These are phyloP conservation scores for Fallopia convolvulus DNA, from an alignment of 148 eudicot genomes.

Conservation along the genomic window DNA sequence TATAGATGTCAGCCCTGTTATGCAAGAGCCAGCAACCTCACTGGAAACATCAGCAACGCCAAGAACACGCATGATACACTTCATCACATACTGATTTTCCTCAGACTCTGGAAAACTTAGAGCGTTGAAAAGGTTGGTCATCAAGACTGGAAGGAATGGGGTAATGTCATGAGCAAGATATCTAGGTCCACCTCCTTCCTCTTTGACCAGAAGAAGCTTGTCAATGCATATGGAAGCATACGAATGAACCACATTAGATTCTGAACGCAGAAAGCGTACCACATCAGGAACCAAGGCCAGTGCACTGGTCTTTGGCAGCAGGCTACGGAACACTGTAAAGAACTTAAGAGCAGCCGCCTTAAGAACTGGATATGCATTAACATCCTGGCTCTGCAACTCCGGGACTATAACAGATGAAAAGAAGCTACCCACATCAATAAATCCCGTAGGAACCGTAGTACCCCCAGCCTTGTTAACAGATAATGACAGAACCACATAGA, in stretches of 20 bases:
- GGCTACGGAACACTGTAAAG: slow-evolving; percentile 73
- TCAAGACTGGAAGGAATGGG: slow-evolving; percentile 48
- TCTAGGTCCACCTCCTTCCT: slow-evolving; percentile 63
- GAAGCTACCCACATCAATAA: slow-evolving; percentile 74
- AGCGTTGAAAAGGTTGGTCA: slow-evolving; percentile 76
- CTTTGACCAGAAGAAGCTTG: slow-evolving; percentile 82
- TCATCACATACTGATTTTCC: slow-evolving; percentile 95
- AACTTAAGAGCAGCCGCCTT: slow-evolving; percentile 92
- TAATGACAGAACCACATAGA: slow-evolving; percentile 82
- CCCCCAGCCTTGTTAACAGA: slow-evolving; percentile 70
- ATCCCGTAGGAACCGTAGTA: slow-evolving; percentile 60
- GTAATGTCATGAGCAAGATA: slow-evolving; percentile 60
- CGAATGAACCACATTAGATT: slow-evolving; percentile 92
- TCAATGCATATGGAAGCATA: slow-evolving; percentile 90
- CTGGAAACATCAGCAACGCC: slow-evolving; percentile 72
- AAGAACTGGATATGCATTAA: slow-evolving; percentile 75
- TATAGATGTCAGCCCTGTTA: slow-evolving; percentile 57
- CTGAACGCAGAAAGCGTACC: slow-evolving; percentile 59
- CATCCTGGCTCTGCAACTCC: slow-evolving; percentile 75
- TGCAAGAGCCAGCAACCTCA: slow-evolving; percentile 70
- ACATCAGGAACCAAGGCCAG: slow-evolving; percentile 76
- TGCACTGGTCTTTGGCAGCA: slow-evolving; percentile 63
- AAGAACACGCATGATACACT: slow-evolving; percentile 96
- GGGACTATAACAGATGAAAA: slow-evolving; percentile 71
- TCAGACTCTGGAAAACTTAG: slow-evolving; percentile 82